Evolutionary conservation across 2,329 filamentous ascomycete genomes (phyloP).

Genomic region (Pseudogymnoascus sp.): DNA sequence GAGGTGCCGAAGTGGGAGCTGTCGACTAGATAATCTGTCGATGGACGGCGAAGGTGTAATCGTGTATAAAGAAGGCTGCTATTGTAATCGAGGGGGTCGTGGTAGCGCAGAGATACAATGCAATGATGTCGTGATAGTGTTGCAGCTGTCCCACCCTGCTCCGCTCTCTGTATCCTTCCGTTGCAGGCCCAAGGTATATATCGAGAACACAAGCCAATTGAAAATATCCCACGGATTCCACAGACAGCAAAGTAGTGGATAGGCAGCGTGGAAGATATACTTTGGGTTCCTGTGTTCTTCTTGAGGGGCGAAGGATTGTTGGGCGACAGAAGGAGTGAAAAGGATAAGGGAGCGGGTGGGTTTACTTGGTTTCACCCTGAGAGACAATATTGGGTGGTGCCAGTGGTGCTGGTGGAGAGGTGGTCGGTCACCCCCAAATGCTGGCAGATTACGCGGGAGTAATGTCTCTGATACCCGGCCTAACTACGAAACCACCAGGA

Average conservation of each 20-base stretch:
- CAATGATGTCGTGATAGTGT: conserved; percentile 1
- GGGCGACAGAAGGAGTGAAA: not conserved
- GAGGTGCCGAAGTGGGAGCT: not conserved
- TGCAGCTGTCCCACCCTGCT: not conserved
- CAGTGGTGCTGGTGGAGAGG: too few relatives aligned
- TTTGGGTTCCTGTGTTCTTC: not conserved
- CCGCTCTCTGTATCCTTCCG: not conserved
- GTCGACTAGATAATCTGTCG: not conserved
- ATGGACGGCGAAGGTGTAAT: not conserved
- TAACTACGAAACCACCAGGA: not conserved
- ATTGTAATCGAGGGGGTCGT: not conserved
- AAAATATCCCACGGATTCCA: not conserved
- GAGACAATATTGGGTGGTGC: not conserved
- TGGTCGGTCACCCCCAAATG: not conserved
- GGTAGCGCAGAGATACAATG: not conserved
- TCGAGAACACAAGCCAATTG: not conserved
- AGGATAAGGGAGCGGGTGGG: not conserved
- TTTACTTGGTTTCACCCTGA: conserved; percentile 1
- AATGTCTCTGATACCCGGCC: not conserved
- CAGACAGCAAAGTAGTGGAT: not conserved
- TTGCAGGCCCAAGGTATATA: not conserved
- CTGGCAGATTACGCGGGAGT: not conserved
- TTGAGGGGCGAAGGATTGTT: not conserved
- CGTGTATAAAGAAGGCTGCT: not conserved
- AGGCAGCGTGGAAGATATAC: not conserved